Evolutionary conservation across 805 yeast genomes (phyloP).

Genomic region (Candida silvicultrix): DNA sequence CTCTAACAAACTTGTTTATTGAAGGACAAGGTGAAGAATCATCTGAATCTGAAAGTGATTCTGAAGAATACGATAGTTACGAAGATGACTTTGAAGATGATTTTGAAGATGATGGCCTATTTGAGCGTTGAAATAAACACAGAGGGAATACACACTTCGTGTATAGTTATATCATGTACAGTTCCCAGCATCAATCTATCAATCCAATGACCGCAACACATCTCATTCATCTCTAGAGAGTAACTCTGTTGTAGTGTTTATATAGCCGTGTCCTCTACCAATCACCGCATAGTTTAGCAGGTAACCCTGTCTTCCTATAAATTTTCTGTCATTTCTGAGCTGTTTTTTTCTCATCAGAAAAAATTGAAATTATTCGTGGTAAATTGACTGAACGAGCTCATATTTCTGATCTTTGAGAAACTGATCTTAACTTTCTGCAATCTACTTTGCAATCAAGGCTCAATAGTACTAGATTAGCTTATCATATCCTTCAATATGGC

Average conservation of each 20-base stretch:
- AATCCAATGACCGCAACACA: background rate
- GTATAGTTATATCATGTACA: background rate
- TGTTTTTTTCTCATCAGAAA: background rate
- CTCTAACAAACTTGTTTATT: slow-evolving; percentile 33
- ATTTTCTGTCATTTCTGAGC: background rate
- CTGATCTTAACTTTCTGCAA: background rate
- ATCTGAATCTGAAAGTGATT: slow-evolving; percentile 15
- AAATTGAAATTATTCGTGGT: background rate
- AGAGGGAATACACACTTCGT: background rate
- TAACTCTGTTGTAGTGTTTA: no score
- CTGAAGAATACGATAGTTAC: slow-evolving; percentile 26
- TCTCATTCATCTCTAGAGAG: background rate
- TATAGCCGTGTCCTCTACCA: background rate
- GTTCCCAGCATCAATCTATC: background rate
- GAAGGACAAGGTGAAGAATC: slow-evolving; percentile 20
- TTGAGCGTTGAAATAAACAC: slow-evolving; percentile 40
- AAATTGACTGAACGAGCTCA: background rate
- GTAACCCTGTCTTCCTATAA: background rate
- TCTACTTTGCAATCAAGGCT: background rate
- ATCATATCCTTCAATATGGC: slow-evolving; percentile 9
- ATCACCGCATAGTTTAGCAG: background rate
- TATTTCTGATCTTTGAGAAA: background rate
- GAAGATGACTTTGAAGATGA: slow-evolving; percentile 38
- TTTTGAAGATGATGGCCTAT: slow-evolving; percentile 53
- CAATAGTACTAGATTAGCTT: background rate